These are phyloP conservation scores for Haematococcus sp. DNA, from an alignment of 139 green algal species.

Conservation along the genomic window DNA sequence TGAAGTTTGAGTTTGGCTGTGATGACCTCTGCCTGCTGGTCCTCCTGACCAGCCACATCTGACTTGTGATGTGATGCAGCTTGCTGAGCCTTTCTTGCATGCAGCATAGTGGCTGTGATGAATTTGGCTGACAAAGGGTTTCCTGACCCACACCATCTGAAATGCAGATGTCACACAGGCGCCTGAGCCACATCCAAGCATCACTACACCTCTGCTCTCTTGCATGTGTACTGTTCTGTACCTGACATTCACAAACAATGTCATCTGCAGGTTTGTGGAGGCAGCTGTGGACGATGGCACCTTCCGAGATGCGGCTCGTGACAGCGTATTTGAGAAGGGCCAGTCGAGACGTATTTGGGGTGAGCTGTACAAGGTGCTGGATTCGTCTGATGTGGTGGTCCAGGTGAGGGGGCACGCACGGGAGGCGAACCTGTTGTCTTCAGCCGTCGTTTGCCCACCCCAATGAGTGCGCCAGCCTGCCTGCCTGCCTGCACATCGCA, in stretches of 20 bases:
- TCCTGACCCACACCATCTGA: too few species aligned
- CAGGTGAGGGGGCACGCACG: conserved; percentile 60
- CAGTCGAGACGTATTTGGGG: conserved; percentile 98
- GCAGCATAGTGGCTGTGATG: not conserved
- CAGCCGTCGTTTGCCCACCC: too few species aligned
- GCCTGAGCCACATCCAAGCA: not conserved
- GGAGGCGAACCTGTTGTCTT: too few species aligned
- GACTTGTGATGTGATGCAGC: not conserved
- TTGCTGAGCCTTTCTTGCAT: not conserved
- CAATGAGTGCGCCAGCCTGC: too few species aligned
- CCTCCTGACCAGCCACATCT: too few species aligned
- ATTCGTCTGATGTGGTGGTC: conserved; percentile 96
- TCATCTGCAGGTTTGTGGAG: conserved; percentile 34
- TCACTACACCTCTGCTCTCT: not conserved
- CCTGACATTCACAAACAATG: too few species aligned
- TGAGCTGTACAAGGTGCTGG: conserved; percentile 99
- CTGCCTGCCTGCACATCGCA: not conserved
- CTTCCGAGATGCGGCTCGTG: conserved; percentile 9
- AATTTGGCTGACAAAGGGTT: not conserved
- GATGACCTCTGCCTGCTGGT: not conserved
- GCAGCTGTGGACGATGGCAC: not conserved
- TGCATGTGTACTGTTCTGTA: too few species aligned
- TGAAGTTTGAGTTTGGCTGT: not conserved
- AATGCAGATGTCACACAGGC: too few species aligned
- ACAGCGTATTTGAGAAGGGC: conserved; percentile 90